Conservation (phyloP, 306 rosid species). For the Dalbergia cultrata region DNA sequence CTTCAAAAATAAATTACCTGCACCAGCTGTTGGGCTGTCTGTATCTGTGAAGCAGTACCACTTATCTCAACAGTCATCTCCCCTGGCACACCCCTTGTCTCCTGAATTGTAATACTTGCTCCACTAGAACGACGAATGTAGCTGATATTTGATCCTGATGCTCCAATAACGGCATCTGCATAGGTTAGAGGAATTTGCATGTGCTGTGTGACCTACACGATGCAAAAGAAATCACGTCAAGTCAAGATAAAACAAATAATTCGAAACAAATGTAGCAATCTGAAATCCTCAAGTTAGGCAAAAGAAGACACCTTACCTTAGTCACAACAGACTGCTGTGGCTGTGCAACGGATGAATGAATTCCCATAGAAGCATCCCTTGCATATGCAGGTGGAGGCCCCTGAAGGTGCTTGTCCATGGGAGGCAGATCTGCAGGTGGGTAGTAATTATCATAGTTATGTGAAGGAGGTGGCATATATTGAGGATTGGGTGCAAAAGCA, state of each 20-base stretch:
- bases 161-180: conserved; percentile 73
- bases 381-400: conserved; percentile 59
- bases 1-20: conserved; percentile 55
- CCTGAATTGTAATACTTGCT: conserved; percentile 71
- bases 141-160: conserved; percentile 68
- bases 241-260: conserved; percentile 10
- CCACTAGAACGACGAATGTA: conserved; percentile 74
- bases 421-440: conserved; percentile 58
- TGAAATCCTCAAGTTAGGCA: conserved; percentile 15
- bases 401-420: conserved; percentile 55
- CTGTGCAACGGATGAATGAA: conserved; percentile 49
- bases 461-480: conserved; percentile 58
- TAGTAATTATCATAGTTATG: conserved; percentile 62
- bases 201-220: conserved; percentile 65
- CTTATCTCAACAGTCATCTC: conserved; percentile 74
- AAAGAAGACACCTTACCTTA: conserved; percentile 64
- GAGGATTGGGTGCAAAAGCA: conserved; percentile 64
- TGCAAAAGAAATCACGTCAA: conserved; percentile 21
- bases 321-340: conserved; percentile 52
- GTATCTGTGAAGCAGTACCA: conserved; percentile 67
- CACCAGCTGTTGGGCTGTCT: conserved; percentile 67
- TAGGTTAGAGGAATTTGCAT: conserved; percentile 72
- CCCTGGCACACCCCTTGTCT: conserved; percentile 71
- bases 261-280: background rate
- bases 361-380: conserved; percentile 55